Evolutionary conservation across 306 rosid species (phyloP).

Genomic region (Mimosa bimucronata): DNA sequence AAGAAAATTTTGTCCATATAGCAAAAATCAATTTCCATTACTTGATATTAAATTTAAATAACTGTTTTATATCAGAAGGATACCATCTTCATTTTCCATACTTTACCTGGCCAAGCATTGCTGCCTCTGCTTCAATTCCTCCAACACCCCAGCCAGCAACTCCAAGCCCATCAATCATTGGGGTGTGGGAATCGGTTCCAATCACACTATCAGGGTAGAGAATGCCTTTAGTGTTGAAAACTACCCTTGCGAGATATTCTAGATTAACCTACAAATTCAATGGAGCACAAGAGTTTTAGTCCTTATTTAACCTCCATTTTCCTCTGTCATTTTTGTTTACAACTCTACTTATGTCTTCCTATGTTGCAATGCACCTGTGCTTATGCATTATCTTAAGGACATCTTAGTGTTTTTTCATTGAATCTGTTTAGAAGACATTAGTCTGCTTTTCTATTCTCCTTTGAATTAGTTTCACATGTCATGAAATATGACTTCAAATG

Average conservation of each 20-base stretch:
- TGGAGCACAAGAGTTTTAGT: background rate
- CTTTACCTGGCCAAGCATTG: slow-evolving; percentile 95
- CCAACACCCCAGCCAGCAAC: slow-evolving; percentile 99
- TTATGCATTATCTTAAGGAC: background rate
- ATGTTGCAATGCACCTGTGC: background rate
- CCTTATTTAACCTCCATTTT: slow-evolving; percentile 30
- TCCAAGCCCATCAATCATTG: slow-evolving; percentile 95
- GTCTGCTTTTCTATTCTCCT: background rate
- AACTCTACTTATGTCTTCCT: background rate
- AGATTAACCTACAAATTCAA: slow-evolving; percentile 74
- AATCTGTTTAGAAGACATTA: background rate
- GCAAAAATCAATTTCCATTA: background rate
- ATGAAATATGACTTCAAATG: background rate
- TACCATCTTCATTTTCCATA: background rate
- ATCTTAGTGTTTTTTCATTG: background rate
- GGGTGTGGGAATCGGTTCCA: slow-evolving; percentile 95
- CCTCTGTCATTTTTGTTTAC: background rate
- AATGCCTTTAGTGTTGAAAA: slow-evolving; percentile 81
- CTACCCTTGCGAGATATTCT: slow-evolving; percentile 94
- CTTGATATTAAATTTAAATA: background rate
- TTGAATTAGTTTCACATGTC: background rate
- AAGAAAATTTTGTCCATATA: background rate
- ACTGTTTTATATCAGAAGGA: background rate
- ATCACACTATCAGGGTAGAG: slow-evolving; percentile 97
- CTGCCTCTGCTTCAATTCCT: slow-evolving; percentile 95